These are phyloP conservation scores for Neocatenulostroma microsporum DNA, from an alignment of 2,329 filamentous ascomycete genomes.

Conservation along the genomic window DNA sequence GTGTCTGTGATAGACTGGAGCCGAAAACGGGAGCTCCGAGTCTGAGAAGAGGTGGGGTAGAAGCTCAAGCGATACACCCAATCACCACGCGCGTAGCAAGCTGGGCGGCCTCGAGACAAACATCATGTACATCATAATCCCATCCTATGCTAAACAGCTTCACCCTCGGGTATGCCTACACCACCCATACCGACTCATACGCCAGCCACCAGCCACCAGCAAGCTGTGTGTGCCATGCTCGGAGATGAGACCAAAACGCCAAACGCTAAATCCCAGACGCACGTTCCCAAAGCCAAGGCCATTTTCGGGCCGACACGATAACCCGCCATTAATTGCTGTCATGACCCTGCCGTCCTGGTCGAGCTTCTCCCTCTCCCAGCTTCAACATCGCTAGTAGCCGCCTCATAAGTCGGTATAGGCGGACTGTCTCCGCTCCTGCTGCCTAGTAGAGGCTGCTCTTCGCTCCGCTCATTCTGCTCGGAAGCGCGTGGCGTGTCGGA, in stretches of 20 bases:
- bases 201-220: too few relatives aligned
- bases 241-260: background rate
- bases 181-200: background rate
- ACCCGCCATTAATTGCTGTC: background rate
- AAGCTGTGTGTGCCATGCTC: background rate
- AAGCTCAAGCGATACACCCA: too few relatives aligned
- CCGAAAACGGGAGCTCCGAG: too few relatives aligned
- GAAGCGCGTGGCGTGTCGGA: constrained; percentile 21
- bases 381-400: constrained; percentile 48
- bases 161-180: background rate
- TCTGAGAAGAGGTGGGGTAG: too few relatives aligned
- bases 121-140: constrained; percentile 3
- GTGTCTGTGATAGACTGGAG: too few relatives aligned
- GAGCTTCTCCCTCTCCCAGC: constrained; percentile 22
- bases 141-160: background rate
- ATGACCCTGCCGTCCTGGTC: constrained; percentile 4
- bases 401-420: constrained; percentile 76
- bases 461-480: constrained; percentile 11
- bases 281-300: background rate
- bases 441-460: constrained; percentile 11
- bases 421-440: constrained; percentile 34
- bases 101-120: too few relatives aligned
- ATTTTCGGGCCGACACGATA: background rate
- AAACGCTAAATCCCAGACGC: constrained; percentile 5
- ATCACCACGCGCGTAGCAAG: too few relatives aligned